Percentiles rank a stretch among this genome's conserved stretches.
phyloP scores from a whole-genome alignment of 768 basidiomycete genomes.

The Tulasnella sp. region DNA sequence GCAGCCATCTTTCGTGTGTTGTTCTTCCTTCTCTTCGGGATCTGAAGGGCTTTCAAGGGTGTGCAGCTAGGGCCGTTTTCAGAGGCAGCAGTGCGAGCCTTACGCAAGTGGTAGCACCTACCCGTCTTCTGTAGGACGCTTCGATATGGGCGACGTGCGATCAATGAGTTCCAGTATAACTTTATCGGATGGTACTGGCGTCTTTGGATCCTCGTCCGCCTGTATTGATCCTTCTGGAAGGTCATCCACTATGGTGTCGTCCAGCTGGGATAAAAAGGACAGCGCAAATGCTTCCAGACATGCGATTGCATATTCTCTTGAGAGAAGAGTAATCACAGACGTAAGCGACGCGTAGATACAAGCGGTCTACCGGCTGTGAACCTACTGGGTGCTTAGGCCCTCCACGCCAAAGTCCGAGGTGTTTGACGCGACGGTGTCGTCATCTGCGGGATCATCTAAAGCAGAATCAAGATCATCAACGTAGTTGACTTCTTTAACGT shows the following conservation, averaged over 20 bases:
- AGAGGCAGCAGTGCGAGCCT: too few species aligned
- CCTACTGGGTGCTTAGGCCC: too few species aligned
- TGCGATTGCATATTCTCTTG: conserved; percentile 1
- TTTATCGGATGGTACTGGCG: not conserved
- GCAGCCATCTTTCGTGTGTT: conserved; percentile 38
- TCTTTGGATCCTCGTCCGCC: not conserved
- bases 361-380: too few species aligned
- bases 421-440: too few species aligned
- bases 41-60: not conserved
- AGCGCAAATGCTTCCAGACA: conserved; percentile 16
- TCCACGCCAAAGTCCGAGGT: too few species aligned
- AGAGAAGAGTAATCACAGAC: too few species aligned
- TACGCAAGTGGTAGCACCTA: not conserved
- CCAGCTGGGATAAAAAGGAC: conserved; percentile 14
- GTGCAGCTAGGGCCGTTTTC: not conserved
- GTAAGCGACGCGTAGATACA: too few species aligned
- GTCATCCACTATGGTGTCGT: not conserved
- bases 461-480: too few species aligned
- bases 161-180: not conserved
- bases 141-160: conserved; percentile 9
- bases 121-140: not conserved
- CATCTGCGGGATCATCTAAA: too few species aligned
- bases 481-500: too few species aligned
- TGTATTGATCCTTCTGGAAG: not conserved
- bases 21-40: not conserved